Evolutionary conservation across 768 basidiomycete genomes (phyloP).

Genomic region (Sarcodon aspratus): DNA sequence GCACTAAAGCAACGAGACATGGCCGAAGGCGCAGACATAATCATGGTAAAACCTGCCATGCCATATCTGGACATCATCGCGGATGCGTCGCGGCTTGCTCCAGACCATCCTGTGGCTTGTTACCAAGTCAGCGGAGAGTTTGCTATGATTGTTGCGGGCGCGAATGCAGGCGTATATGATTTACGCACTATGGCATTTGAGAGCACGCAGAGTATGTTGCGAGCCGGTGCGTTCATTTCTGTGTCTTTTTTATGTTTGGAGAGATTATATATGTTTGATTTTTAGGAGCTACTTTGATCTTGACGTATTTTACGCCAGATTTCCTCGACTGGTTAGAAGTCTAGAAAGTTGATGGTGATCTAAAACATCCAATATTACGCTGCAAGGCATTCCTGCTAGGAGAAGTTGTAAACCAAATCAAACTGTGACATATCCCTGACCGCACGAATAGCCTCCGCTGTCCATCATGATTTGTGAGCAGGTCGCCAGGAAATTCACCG

Average conservation of each 20-base stretch:
- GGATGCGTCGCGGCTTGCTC: slow-evolving; percentile 72
- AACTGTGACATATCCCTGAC: too few species aligned
- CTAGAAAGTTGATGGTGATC: slow-evolving; percentile 1
- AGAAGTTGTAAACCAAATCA: too few species aligned
- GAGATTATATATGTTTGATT: background rate
- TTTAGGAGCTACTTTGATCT: slow-evolving; percentile 76
- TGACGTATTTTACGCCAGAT: slow-evolving; percentile 94
- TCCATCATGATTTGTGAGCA: too few species aligned
- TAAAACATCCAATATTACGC: too few species aligned
- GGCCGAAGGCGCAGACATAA: slow-evolving; percentile 89
- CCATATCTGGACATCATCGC: slow-evolving; percentile 96
- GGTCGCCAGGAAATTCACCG: too few species aligned
- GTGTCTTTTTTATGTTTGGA: background rate
- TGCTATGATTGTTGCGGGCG: slow-evolving; percentile 94
- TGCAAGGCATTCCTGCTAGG: too few species aligned
- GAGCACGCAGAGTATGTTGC: slow-evolving; percentile 79
- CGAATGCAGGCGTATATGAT: slow-evolving; percentile 87
- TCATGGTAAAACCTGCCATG: slow-evolving; percentile 97
- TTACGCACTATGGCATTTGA: slow-evolving; percentile 92
- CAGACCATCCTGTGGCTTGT: slow-evolving; percentile 87
- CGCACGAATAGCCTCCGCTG: too few species aligned
- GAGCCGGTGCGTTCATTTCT: slow-evolving; percentile 58
- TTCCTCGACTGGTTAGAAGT: slow-evolving; percentile 78
- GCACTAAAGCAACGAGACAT: slow-evolving; percentile 70
- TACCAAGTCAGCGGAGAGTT: slow-evolving; percentile 98